These are phyloP conservation scores for Cryptosporidium baileyi DNA, from an alignment of 169 alveolate genomes.

Conservation along the genomic window DNA sequence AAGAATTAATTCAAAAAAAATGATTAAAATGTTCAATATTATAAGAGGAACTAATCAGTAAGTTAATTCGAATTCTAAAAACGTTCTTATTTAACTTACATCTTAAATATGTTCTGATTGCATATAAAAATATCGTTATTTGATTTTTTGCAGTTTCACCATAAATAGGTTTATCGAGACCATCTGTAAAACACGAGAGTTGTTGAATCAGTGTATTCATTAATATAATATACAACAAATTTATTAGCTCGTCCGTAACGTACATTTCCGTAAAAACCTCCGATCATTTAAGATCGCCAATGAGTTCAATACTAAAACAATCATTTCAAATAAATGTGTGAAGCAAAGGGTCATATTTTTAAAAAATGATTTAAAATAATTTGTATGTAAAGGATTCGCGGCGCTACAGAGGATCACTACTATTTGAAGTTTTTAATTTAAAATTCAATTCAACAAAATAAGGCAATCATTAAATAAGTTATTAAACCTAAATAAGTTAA, in stretches of 20 bases:
- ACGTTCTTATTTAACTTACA: constrained; percentile 16
- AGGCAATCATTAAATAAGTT: not conserved
- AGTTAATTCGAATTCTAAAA: not conserved
- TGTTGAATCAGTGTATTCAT: not conserved
- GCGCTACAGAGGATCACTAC: not conserved
- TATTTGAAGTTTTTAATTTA: not conserved
- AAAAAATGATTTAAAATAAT: not conserved
- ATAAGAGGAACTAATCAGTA: constrained; percentile 32
- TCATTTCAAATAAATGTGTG: constrained; percentile 57
- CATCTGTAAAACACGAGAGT: too few relatives aligned
- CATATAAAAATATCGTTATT: constrained; percentile 55
- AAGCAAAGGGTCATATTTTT: constrained; percentile 34
- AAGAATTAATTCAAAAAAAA: constrained; percentile 55
- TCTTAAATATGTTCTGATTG: constrained; percentile 60
- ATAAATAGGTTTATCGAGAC: constrained; percentile 60
- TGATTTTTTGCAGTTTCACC: constrained; percentile 63
- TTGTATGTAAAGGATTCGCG: not conserved
- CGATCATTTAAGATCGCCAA: constrained; percentile 56
- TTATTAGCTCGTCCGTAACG: not conserved
- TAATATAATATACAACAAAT: not conserved
- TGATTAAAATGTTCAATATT: constrained; percentile 34
- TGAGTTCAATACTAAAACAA: constrained; percentile 49
- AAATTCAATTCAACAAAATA: not conserved
- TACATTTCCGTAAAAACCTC: constrained; percentile 60
- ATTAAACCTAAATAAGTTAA: not conserved